Evolutionary conservation across 2,329 filamentous ascomycete genomes (phyloP), one percentile per base, ranked within the genome.

Genomic region (Penicillium sp.): DNA sequence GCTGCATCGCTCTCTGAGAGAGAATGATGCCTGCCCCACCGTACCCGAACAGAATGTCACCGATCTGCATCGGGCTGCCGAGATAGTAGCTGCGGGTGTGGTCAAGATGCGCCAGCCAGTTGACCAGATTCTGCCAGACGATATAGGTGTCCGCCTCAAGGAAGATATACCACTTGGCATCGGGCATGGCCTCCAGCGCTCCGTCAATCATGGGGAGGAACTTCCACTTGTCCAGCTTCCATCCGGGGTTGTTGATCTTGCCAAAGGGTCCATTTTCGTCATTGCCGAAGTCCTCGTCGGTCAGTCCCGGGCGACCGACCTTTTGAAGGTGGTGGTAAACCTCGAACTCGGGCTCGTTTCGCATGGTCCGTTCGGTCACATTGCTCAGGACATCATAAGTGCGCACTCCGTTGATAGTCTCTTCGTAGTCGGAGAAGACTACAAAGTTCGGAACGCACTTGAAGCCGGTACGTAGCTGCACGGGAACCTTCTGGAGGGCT

Each of bases 111-210:
- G 65, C 66, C 24, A 83, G 66, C 77, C 78, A 82, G 24, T 70
- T 65, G 13, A 80, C 55, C 40, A 82, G 55, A 43, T 78, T 78
- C 32, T 70, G 66, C 70, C 79, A 78, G 20, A 80, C 62, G 13
- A 81, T 62, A 55, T 79, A 82, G 0, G 78, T 81, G 57, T 83
- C 80, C 0, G 76, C 73, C 54, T 82, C 79, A 20, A 80, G 71
- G 59, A 82, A 82, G 46, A 80, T 66, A 52, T 76, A 83, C 80
- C 79, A 83, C 44, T 75, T 76, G 39, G 75, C 74, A 10, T 77
- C 61, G 0, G 77, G 77, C 25, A 54, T 58, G 42, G 68, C 58
- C 32, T 65, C 63, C 33, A 72, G 64, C 0, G 77, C 72, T 45
- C 73, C 70, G 44, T 78, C 73, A 8, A 78, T 72, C 67, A 80